Conservation (phyloP, 2,329 filamentous ascomycete genomes). For the Sporothrix pseudoabietina region DNA sequence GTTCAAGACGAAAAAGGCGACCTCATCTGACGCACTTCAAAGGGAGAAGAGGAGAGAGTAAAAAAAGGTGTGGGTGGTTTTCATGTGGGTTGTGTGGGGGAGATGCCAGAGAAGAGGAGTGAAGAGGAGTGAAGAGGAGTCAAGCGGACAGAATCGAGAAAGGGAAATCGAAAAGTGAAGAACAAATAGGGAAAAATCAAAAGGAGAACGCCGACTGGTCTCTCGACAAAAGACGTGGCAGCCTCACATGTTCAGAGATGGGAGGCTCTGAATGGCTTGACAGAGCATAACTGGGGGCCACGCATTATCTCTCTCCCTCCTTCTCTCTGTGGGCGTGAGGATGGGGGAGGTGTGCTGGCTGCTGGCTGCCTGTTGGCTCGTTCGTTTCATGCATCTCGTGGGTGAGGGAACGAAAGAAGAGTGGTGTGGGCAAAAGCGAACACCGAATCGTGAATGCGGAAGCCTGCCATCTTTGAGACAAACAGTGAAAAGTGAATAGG, state of each 20-base stretch:
- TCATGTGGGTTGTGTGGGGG: constrained; percentile 7
- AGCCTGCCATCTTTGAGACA: background rate
- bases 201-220: background rate
- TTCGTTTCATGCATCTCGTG: background rate
- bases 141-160: background rate
- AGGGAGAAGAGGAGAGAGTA: background rate
- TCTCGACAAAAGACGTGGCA: background rate
- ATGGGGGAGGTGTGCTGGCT: background rate
- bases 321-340: background rate
- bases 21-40: background rate
- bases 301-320: background rate
- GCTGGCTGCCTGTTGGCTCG: background rate
- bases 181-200: background rate
- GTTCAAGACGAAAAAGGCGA: background rate
- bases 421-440: background rate
- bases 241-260: constrained; percentile 10
- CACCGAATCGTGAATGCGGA: background rate
- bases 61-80: constrained; percentile 10
- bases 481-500: background rate
- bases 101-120: background rate
- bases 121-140: background rate
- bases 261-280: background rate
- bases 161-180: background rate
- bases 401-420: background rate
- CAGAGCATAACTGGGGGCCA: background rate